Evolutionary conservation across 345 rosid genomes (phyloP), one percentile per base, ranked within the genome.

Genomic region (Eucalyptus paniculata): DNA sequence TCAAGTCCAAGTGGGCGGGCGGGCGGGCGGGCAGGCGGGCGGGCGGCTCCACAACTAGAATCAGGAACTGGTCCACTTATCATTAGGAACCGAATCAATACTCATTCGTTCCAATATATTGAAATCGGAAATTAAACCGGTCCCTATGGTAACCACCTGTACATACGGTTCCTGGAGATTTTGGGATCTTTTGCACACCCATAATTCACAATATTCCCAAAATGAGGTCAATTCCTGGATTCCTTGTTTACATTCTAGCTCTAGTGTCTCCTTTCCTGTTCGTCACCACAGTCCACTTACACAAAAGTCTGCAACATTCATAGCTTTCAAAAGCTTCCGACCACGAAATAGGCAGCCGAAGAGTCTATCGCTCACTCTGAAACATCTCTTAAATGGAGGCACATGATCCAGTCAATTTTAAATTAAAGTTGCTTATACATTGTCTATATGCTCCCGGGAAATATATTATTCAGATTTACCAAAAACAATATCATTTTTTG

Each of bases 1-100:
- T 51, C 54, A 51, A 51, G 23, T 18, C 9, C 23, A 51, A 7
- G 23, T 51, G 54, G 17, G 50, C 16, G 2, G 51, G 18, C 18
- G 51, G 37, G 37, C 18, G 51, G 37, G 37, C 37, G 37, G 37
- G 37, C 4, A 4, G 51, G 51, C 1, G 17, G 17, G 18, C 51
- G 18, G 51, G 16, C 3, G 3, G 23, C 23, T 51, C 54, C 54
- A 51, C 23, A 51, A 51, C 9, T 50, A 51, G 23, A 51, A 51
- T 3, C 4, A 1, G 23, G 54, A 51, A 51, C 54, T 0, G 3
- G 8, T 7, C 21, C 21, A 3, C 54, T 51, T 1, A 18, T 3
- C 21, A 51, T 17, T 51, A 7, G 8, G 4, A 51, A 51, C 9
- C 4, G 4, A 3, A 51, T 1, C 56, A 51, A 18, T 51, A 51